These are phyloP conservation scores for Cutaneotrichosporon sp. DNA, from an alignment of 1,284 basidiomycete genomes.

Conservation along the genomic window DNA sequence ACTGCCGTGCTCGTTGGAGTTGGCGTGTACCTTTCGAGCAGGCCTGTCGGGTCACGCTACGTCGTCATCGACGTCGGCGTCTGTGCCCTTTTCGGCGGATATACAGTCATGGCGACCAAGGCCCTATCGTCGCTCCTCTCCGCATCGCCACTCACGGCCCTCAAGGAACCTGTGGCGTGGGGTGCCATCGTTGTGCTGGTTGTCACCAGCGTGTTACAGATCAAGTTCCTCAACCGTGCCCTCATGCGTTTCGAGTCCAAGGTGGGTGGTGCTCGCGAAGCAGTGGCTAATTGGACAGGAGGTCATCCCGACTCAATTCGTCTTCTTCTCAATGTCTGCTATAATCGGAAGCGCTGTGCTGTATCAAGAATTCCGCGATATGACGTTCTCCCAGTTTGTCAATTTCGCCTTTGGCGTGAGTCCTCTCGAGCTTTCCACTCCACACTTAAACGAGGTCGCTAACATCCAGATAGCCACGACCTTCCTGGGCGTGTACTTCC, in stretches of 20 bases:
- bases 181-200: constrained; percentile 65
- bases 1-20: constrained; percentile 58
- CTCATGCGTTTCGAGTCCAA: constrained; percentile 84
- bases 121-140: constrained; percentile 69
- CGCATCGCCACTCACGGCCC: constrained; percentile 66
- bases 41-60: constrained; percentile 62
- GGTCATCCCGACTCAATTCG: constrained; percentile 92
- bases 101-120: constrained; percentile 81
- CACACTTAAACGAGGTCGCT: background rate
- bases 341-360: constrained; percentile 89
- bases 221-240: constrained; percentile 84
- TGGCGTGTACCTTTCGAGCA: constrained; percentile 58
- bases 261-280: constrained; percentile 44
- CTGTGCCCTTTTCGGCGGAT: constrained; percentile 63
- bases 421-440: background rate
- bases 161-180: constrained; percentile 73
- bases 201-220: constrained; percentile 79
- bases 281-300: constrained; percentile 4
- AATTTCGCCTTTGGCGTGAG: constrained; percentile 48
- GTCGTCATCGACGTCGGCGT: constrained; percentile 79
- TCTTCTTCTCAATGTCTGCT: constrained; percentile 62
- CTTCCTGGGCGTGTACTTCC: constrained; percentile 61
- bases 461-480: constrained; percentile 49
- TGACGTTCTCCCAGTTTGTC: constrained; percentile 72
- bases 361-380: constrained; percentile 83